Evolutionary conservation across 2,329 filamentous ascomycete genomes (phyloP), one percentile per base, ranked within the genome.

Genomic region (Colletotrichum tofieldiae): DNA sequence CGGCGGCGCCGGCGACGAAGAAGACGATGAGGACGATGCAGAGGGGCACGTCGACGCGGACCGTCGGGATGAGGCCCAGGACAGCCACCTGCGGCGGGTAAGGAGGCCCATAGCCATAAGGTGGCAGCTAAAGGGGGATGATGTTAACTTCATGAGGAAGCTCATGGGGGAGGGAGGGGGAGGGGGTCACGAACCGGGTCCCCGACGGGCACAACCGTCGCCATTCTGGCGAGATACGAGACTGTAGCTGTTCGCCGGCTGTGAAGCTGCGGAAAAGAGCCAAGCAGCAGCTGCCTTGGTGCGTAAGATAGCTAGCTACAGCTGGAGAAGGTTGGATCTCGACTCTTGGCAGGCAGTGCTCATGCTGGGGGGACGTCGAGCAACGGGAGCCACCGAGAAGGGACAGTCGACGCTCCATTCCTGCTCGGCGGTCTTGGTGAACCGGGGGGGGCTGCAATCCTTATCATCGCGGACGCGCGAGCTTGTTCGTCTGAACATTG

Each of bases 31-130:
- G 88, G 68, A 93, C 87, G 64, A 87, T 85, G 73, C 85, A 89
- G 78, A 94, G 86, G 47, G 93, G 91, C 9, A 91, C 85, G 79
- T 95, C 93, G 74, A 92, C 82, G 3, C 78, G 73, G 5, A 85
- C 77, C 1, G 84, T 87, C 1, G 93, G 93, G 9, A 82, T 75
- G 32, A 91, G 89, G 69, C 92, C 92, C 23, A 91, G 80, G 20
- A 79, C 77, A 52, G 91, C 90, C 16, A 77, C 81, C 16, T 75
- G 77, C 2, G 86, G 84, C 6, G 78, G 76, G 70, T 84, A 84
- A 0, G 82, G 82, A 72, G 82, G 81, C 4, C 81, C 80, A 35
- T 49, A n/a, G 5, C 81, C 80, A 35, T 55, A 18, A 6, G 29
- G 49, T 23, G 55, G 39, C 23, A 56, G 49, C 55, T 68, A 9